Base-by-base conservation (phyloP, 345 rosid species). In the Populus nigra region DNA sequence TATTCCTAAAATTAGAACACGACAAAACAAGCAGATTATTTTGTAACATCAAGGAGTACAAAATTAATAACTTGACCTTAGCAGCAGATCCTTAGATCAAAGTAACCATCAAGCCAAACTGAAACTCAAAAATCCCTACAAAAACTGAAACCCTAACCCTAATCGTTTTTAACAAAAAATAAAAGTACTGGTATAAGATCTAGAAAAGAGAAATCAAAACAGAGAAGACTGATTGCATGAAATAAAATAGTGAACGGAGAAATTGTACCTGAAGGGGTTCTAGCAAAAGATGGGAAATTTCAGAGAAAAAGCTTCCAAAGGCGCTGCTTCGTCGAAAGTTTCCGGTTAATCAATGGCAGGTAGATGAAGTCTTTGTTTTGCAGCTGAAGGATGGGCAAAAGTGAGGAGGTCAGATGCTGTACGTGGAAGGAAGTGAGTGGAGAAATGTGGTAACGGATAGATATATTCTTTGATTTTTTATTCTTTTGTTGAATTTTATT, bases 361-460 rank as follows among this genome's bases (percentile, higher is more conserved):
- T 59, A 49, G 73, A 75, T 59, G 35, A 3, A 22, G 59, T 6
- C 59, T 53, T n/a, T 68, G 18, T 50, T 71, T 74, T 50, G 50
- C 59, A 3, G 63, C 12, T 0, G 8, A 67, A n/a, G 76, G 43
- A 6, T 10, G 25, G 59, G 70, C 2, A 11, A 15, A 53, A 84
- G 8, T 61, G 53, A 25, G 36, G 74, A 25, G 36, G 74, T 81
- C 41, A 50, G 89, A 55, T 27, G 25, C 2, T 36, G 43, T 72
- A 82, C 89, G 87, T 85, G 88, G 83, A 73, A 17, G 20, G 15
- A 29, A 2, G 23, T 22, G 62, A 84, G 25, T 76, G 84, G 84
- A n/a, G 0, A 22, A 11, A 36, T 43, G 23, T 1, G 9, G 27
- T 18, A 12, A 27, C 35, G 16, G 76, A 15, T 62, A 22, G 33